phyloP scores from a whole-genome alignment of 129 eudicot species.

The Chrysanthemum seticuspe region DNA sequence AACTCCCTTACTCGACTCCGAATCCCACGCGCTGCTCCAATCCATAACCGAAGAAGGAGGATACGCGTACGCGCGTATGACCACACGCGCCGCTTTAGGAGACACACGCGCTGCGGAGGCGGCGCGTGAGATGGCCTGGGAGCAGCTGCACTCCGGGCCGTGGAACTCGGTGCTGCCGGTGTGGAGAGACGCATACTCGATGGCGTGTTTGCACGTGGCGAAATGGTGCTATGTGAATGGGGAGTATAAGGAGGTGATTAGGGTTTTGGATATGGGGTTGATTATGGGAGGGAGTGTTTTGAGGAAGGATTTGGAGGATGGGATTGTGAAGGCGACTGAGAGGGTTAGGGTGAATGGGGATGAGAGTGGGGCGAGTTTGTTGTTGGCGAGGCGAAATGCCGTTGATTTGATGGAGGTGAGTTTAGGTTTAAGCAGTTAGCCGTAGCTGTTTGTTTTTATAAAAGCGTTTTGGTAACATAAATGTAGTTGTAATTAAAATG shows the following conservation, averaged over 20 bases:
- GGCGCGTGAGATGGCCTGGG: conserved; percentile 99
- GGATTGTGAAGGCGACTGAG: conserved; percentile 44
- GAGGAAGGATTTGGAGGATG: conserved; percentile 60
- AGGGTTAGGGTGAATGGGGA: conserved; percentile 25
- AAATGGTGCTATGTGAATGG: conserved; percentile 39
- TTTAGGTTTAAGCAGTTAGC: no score
- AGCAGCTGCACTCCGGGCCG: conserved; percentile 95
- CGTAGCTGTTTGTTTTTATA: no score
- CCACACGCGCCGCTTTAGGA: conserved; percentile 57
- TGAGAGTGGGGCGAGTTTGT: conserved; percentile 1
- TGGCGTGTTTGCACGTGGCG: conserved; percentile 90
- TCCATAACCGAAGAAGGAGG: conserved; percentile 74
- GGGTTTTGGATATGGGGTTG: conserved; percentile 83
- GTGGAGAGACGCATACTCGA: conserved; percentile 95
- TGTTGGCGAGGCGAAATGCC: conserved; percentile 18
- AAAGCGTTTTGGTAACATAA: no score
- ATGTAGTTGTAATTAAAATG: no score
- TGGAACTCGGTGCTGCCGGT: conserved; percentile 86
- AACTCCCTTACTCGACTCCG: conserved; percentile 55
- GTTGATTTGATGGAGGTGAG: conserved; percentile 62
- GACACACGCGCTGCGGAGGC: conserved; percentile 90
- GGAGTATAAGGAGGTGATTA: conserved; percentile 55
- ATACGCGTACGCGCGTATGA: conserved; percentile 67
- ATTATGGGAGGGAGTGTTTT: conserved; percentile 82
- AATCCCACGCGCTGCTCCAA: conserved; percentile 42